A percentile compares a stretch with the other conserved stretches of the same genome.
Evolutionary conservation across 345 rosid genomes (phyloP).

Genomic region (Erodium maritimum): DNA sequence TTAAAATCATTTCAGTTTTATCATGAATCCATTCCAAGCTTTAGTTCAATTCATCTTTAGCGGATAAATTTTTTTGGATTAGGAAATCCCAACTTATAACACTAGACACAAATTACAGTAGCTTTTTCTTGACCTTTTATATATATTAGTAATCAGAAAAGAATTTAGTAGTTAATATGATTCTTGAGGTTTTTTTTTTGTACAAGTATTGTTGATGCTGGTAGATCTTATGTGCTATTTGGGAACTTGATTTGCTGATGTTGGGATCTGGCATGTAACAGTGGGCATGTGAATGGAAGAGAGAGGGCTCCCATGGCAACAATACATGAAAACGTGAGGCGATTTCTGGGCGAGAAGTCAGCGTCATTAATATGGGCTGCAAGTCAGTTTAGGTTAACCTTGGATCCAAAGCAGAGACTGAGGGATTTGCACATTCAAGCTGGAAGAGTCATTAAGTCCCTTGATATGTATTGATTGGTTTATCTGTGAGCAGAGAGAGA

Average conservation of each 20-base stretch:
- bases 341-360: slow-evolving; percentile 81
- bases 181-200: background rate
- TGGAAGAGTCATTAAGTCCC: slow-evolving; percentile 81
- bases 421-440: slow-evolving; percentile 82
- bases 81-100: background rate
- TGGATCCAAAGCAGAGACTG: slow-evolving; percentile 77
- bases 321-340: slow-evolving; percentile 73
- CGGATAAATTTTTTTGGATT: background rate
- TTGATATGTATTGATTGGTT: slow-evolving; percentile 58
- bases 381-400: slow-evolving; percentile 79
- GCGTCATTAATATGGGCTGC: slow-evolving; percentile 99
- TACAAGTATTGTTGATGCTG: background rate
- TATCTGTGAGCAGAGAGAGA: background rate
- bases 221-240: slow-evolving; percentile 2
- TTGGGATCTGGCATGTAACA: slow-evolving; percentile 12
- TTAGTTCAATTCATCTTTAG: background rate
- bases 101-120: no score
- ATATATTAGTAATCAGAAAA: background rate
- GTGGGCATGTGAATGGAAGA: slow-evolving; percentile 90
- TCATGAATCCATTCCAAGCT: background rate
- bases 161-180: background rate
- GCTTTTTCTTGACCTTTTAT: no score
- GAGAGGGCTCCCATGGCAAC: slow-evolving; percentile 70
- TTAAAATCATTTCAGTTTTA: background rate
- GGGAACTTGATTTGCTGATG: slow-evolving; percentile 1